phyloP scores from a whole-genome alignment of 768 basidiomycete species.

The Tubosaeta sp. region DNA sequence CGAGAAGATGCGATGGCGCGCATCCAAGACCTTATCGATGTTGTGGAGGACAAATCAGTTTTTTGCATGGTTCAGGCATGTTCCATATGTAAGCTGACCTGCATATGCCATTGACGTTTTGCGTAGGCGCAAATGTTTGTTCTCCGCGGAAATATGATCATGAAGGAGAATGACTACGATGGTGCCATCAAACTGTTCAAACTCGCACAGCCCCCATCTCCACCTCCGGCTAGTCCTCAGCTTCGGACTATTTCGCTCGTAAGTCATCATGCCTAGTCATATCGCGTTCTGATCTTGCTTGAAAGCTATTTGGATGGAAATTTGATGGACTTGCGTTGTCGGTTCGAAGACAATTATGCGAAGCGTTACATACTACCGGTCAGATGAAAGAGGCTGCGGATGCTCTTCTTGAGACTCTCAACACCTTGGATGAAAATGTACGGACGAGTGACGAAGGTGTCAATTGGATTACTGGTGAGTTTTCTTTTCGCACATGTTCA shows the following conservation, averaged over 20 bases:
- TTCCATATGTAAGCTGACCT: neutral
- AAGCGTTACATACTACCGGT: conserved; percentile 8
- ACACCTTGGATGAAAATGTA: neutral
- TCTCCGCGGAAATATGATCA: conserved; percentile 6
- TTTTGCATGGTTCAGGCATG: conserved; percentile 10
- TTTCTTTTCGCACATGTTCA: neutral
- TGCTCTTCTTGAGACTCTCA: conserved; percentile 7
- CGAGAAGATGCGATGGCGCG: conserved; percentile 13
- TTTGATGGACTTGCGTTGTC: conserved; percentile 7
- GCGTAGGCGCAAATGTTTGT: conserved; percentile 13
- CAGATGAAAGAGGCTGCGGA: conserved; percentile 11
- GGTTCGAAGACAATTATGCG: conserved; percentile 8
- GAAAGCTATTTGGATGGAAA: conserved; percentile 15
- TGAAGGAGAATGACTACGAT: conserved; percentile 10
- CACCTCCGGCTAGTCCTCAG: neutral
- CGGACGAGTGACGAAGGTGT: neutral
- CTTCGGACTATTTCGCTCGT: conserved; percentile 14
- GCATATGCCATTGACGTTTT: neutral
- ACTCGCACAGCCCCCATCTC: neutral
- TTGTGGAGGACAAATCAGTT: conserved; percentile 5
- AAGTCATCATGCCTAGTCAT: neutral
- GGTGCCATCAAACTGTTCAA: conserved; percentile 10
- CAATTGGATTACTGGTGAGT: conserved; percentile 7
- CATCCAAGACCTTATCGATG: conserved; percentile 10
- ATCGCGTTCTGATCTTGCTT: neutral